A percentile compares a stretch with the other conserved stretches of the same genome.
phyloP scores from a whole-genome alignment of 2,329 filamentous ascomycete species.

The Metarhizium anisopliae region DNA sequence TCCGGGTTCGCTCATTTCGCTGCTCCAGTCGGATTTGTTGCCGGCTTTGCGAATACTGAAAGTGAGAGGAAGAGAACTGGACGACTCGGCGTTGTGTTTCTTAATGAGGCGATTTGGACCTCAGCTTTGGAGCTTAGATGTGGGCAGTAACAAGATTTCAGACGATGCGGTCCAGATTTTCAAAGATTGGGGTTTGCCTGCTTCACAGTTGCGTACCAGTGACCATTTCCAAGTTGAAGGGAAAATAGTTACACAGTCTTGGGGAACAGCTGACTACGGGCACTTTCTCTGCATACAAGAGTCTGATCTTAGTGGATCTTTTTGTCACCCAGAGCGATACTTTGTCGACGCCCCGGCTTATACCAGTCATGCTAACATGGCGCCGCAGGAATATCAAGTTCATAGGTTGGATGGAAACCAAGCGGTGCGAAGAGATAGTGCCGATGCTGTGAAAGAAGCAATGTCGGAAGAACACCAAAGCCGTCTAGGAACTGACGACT shows the following conservation, averaged over 20 bases:
- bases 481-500: constrained; percentile 8
- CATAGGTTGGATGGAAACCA: constrained; percentile 2
- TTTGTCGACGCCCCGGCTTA: constrained; percentile 37
- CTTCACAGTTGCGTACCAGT: constrained; percentile 23
- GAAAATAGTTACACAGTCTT: constrained; percentile 20
- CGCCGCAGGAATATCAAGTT: neutral
- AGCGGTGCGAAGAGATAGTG: constrained; percentile 17
- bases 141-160: constrained; percentile 42
- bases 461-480: constrained; percentile 12
- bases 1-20: constrained; percentile 32
- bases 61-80: constrained; percentile 35
- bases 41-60: constrained; percentile 44
- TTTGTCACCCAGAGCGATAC: constrained; percentile 37
- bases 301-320: constrained; percentile 34
- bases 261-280: constrained; percentile 27
- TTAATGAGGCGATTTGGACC: constrained; percentile 21
- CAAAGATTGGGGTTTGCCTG: constrained; percentile 22
- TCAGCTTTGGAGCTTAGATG: constrained; percentile 49
- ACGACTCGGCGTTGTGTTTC: constrained; percentile 25
- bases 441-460: constrained; percentile 14
- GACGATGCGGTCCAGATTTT: constrained; percentile 30
- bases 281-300: constrained; percentile 37
- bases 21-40: constrained; percentile 27
- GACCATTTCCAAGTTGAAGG: constrained; percentile 37
- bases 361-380: constrained; percentile 1